A percentile compares a stretch with the other conserved stretches of the same genome.
These are phyloP conservation scores for Cairneyella variabilis DNA, from an alignment of 495 filamentous ascomycete species.

Conservation along the genomic window DNA sequence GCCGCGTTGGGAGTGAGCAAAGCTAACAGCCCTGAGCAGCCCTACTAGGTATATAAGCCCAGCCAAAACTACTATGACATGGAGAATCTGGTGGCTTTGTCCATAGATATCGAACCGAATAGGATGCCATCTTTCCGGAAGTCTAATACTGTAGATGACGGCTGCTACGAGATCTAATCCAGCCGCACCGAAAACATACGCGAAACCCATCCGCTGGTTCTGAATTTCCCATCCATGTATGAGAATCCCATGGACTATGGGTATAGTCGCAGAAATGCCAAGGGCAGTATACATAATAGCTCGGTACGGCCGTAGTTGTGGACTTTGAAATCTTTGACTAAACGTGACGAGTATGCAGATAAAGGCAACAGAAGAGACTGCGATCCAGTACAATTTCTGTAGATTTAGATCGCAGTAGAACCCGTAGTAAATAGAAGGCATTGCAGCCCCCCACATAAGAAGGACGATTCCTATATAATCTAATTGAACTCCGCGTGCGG, in stretches of 20 bases:
- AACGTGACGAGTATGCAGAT: slow-evolving; percentile 35
- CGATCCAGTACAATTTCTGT: slow-evolving; percentile 35
- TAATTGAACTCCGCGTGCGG: slow-evolving; percentile 38
- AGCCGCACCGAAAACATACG: slow-evolving; percentile 37
- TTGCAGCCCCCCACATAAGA: slow-evolving; percentile 49
- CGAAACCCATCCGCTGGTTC: slow-evolving; percentile 37
- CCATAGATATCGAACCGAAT: neutral
- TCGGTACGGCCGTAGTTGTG: slow-evolving; percentile 33
- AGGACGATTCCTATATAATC: slow-evolving; percentile 51
- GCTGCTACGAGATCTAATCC: slow-evolving; percentile 39
- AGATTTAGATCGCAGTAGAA: slow-evolving; percentile 38
- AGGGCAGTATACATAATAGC: slow-evolving; percentile 40
- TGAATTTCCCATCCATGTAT: slow-evolving; percentile 37
- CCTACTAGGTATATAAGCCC: neutral
- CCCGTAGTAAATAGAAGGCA: slow-evolving; percentile 49
- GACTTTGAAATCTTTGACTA: slow-evolving; percentile 31
- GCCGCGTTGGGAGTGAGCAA: neutral
- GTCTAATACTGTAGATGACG: slow-evolving; percentile 33
- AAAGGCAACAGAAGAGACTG: slow-evolving; percentile 24
- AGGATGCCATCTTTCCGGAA: neutral
- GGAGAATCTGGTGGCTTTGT: neutral
- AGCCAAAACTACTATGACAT: neutral
- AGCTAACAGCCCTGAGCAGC: neutral
- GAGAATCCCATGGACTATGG: slow-evolving; percentile 38
- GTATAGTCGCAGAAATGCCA: slow-evolving; percentile 38